Base-by-base conservation (phyloP, 345 rosid species). In the Acer saccharum region DNA sequence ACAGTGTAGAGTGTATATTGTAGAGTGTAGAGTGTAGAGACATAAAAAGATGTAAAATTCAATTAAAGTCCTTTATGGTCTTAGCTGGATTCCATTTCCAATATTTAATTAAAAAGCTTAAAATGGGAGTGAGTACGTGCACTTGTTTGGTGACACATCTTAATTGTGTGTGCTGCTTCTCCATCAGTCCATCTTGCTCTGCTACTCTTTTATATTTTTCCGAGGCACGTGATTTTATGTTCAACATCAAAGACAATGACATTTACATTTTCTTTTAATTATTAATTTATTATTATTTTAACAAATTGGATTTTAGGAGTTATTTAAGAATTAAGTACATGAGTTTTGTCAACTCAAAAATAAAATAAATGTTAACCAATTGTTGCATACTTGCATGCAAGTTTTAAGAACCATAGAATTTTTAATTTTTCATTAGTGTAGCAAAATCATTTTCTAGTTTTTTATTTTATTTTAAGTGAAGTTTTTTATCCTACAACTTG, bases 1-100 rank as follows among this genome's bases (percentile, higher is more conserved):
- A 10, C 0, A 7, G 48, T 44, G 48, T 6, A 6, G 48, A 44
- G 48, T 44, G 50, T 44, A 11, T n/a, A n/a, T n/a, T 44, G 48
- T 6, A 6, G 48, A 44, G 48, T 44, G 50, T 44, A 11, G 11
- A 8, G 12, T 1, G 12, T 16, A 23, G 71, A 41, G 65, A 74
- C 65, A 67, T 50, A 44, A 25, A 70, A 52, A 41, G 55, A 11
- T 17, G 68, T 48, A 16, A 8, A 46, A 23, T 60, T 8, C 0
- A n/a, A 32, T 10, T 71, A 0, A 18, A 23, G n/a, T 18, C 39
- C n/a, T 4, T 68, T 65, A 21, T 39, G 4, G 3, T 10, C 73
- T 61, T 39, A 83, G 83, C 83, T 73, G 79, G 72, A 73, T 8
- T 6, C 69, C 76, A 77, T 6, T 35, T 35, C 39, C 39, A 35